Evolutionary conservation across 768 basidiomycete genomes (phyloP), one percentile per base, ranked within the genome.

Genomic region (Hypsizygus marmoreus): DNA sequence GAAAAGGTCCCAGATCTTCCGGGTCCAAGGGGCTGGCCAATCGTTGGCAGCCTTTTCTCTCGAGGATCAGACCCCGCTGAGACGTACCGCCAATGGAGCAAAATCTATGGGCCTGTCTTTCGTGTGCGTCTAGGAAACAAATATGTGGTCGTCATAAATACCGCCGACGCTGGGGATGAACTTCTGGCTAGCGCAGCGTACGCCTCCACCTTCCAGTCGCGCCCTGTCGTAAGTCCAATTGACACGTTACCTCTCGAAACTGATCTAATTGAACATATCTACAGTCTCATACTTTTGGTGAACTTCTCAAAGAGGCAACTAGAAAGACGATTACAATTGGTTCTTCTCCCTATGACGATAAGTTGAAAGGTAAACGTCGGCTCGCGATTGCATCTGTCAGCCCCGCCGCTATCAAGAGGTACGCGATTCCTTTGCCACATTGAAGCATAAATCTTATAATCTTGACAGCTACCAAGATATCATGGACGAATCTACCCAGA

Each of bases 21-120:
- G 16, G 53, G 53, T 6, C 53, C 53, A 26, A 28, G 46, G 12
- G 53, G 53, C 4, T 54, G 50, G 50, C 53, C 53, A 1, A 44
- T 54, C 34, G 46, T 54, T 8, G 53, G 53, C n/a, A 54, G 53
- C 31, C 47, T 50, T 8, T 54, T 51, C 35, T 46, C 47, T n/a
- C 45, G 49, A 22, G 53, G 53, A 5, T 37, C 30, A 11, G 42
- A 54, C 42, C 50, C 53, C 14, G 53, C 53, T 10, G 45, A 51
- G 16, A 54, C 53, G 10, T 54, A 51, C 23, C 50, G 41, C 4
- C 42, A 45, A 34, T 54, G 53, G 53, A 54, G 53, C 26, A 51
- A 48, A 31, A 48, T 48, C 13, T 54, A 54, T 30, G 46, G 53
- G 5, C 53, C 50, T 6, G 53, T 54, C n/a, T 54, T 54, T 33